Evolutionary conservation across 768 basidiomycete species (phyloP).

Genomic region (Serendipita vermifera): DNA sequence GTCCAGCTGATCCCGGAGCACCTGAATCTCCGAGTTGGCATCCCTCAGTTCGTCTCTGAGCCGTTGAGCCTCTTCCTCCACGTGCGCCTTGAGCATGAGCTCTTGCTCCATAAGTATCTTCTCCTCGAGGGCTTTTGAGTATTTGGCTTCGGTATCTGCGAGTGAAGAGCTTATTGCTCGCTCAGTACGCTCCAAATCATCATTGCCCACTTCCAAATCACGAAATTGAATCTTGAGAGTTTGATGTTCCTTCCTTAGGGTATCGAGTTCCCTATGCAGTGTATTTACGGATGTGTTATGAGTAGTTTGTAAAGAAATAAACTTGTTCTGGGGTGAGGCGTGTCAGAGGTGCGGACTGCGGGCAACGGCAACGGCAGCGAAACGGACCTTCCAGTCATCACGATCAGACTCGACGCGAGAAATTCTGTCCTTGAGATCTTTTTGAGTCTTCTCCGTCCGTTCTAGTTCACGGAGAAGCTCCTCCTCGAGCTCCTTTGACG

Average conservation of each 20-base stretch:
- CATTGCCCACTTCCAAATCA: conserved; percentile 94
- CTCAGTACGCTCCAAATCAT: conserved; percentile 92
- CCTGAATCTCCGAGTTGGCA: conserved; percentile 69
- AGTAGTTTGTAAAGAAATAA: conserved; percentile 74
- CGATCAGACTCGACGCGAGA: conserved; percentile 58
- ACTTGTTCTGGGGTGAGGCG: conserved; percentile 44
- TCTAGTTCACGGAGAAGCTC: conserved; percentile 87
- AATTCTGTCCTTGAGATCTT: conserved; percentile 62
- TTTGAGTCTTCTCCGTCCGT: conserved; percentile 71
- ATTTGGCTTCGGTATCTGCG: conserved; percentile 75
- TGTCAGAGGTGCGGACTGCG: background rate
- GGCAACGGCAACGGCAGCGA: background rate
- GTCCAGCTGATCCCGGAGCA: conserved; percentile 63
- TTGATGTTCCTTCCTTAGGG: conserved; percentile 61
- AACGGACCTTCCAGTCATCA: conserved; percentile 85
- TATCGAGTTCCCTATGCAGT: conserved; percentile 83
- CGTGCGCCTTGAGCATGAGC: conserved; percentile 71
- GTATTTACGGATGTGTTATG: conserved; percentile 86
- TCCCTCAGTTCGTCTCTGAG: conserved; percentile 91
- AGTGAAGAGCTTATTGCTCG: conserved; percentile 73
- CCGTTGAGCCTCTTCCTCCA: conserved; percentile 86
- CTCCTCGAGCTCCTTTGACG: conserved; percentile 83
- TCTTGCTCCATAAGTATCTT: conserved; percentile 97
- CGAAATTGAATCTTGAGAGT: conserved; percentile 58
- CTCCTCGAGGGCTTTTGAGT: conserved; percentile 84